Evolutionary conservation across 371 early-diverging fungal genomes (phyloP), one percentile per base, ranked within the genome.

Genomic region (Saksenaea oblongispora): DNA sequence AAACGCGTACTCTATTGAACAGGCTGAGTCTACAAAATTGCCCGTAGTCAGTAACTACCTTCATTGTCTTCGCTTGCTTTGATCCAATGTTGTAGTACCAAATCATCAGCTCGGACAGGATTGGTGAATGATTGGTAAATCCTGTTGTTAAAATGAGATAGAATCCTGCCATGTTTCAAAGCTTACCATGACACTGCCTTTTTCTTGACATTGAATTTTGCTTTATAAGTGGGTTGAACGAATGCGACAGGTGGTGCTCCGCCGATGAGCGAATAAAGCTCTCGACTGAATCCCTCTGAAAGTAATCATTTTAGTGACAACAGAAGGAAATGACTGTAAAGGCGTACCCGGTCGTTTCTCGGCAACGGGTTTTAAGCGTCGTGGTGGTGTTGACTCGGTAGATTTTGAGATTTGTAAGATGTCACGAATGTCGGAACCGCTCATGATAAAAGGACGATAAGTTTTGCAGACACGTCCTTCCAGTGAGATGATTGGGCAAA

Each of bases 1-100:
- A 72, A 93, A 91, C 5, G 71, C 71, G 67, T 89, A 89, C 10
- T 82, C 89, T 80, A 55, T 47, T 39, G 18, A 14, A 55, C 4
- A 35, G 28, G 34, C 13, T 22, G 2, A 18, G 17, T 22, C 31
- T 1, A 31, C 13, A 11, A 3, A 22, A 8, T n/a, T 7, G 13
- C 41, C 18, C 9, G 2, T 22, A 18, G 3, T 62, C 14, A n/a
- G 28, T 55, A 2, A 28, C 17, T 60, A 67, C 75, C 74, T 63
- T 65, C 44, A 41, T 69, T 64, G 39, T 69, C 59, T 34, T 70
- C 71, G 3, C 59, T 69, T 26, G 82, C 85, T 61, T 89, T 89
- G 34, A 85, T 74, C 95, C 95, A 95, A 62, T 93, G 94, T 28
- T 86, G 75, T 34, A 95, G 69, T 5, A 73, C 74, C 53, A 95